These are phyloP conservation scores for Stylosanthes scabra DNA, from an alignment of 331 rosid genomes.

Conservation along the genomic window DNA sequence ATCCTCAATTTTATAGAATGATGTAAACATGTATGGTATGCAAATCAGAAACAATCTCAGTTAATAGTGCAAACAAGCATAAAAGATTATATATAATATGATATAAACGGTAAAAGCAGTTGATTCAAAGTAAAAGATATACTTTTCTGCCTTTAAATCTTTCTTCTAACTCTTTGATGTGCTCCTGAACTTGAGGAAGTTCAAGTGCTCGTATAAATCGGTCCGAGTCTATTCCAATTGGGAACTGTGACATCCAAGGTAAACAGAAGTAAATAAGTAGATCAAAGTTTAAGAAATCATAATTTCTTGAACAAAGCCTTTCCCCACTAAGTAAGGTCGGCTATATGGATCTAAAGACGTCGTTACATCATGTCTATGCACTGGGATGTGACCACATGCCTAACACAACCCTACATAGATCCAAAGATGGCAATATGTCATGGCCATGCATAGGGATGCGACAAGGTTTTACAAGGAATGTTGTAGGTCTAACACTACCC, in stretches of 20 bases:
- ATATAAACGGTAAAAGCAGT: slow-evolving; percentile 6
- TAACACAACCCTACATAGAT: too few species aligned
- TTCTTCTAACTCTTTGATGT: slow-evolving; percentile 72
- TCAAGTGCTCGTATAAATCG: slow-evolving; percentile 84
- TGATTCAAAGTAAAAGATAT: slow-evolving; percentile 26
- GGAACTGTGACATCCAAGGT: slow-evolving; percentile 70
- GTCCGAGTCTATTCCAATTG: slow-evolving; percentile 88
- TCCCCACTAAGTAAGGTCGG: background rate
- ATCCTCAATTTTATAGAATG: slow-evolving; percentile 19
- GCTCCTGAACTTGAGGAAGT: slow-evolving; percentile 51
- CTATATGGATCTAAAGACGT: too few species aligned
- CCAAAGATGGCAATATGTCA: too few species aligned
- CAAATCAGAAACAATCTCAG: background rate
- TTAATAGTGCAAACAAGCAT: slow-evolving; percentile 12
- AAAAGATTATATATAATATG: slow-evolving; percentile 2
- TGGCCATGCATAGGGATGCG: too few species aligned
- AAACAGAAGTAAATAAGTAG: slow-evolving; percentile 37
- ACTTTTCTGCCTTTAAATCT: slow-evolving; percentile 89
- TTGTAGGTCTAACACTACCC: too few species aligned
- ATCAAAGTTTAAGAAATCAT: slow-evolving; percentile 4
- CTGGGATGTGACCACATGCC: too few species aligned
- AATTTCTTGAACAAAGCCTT: slow-evolving; percentile 4
- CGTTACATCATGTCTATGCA: too few species aligned
- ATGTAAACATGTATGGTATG: background rate
- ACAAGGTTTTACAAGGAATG: too few species aligned